A percentile compares a stretch with the other conserved stretches of the same genome.
phyloP scores from a whole-genome alignment of 2,329 filamentous ascomycete genomes.

The Chrysoporthe puriensis region DNA sequence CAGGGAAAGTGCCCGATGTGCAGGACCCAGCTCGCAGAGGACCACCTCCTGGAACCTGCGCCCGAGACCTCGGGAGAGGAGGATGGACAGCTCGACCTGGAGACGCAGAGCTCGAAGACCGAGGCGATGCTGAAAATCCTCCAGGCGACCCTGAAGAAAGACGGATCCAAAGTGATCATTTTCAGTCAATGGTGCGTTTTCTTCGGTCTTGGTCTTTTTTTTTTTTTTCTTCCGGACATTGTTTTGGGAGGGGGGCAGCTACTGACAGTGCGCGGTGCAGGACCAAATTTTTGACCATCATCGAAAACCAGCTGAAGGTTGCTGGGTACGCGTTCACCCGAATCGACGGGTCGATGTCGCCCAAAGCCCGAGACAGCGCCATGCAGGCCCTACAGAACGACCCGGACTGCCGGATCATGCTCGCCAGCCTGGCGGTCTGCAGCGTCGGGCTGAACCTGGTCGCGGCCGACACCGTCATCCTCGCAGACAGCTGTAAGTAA shows the following conservation, averaged over 20 bases:
- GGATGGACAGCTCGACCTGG: conserved; percentile 59
- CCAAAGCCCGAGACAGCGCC: conserved; percentile 70
- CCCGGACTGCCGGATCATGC: conserved; percentile 70
- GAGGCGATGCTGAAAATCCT: conserved; percentile 78
- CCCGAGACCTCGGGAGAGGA: conserved; percentile 55
- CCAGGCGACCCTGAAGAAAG: conserved; percentile 66
- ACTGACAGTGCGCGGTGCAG: conserved; percentile 1
- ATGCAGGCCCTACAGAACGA: conserved; percentile 71
- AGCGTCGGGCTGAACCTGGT: conserved; percentile 86
- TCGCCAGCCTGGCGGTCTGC: conserved; percentile 81
- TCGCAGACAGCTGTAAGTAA: conserved; percentile 72
- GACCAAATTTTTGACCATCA: conserved; percentile 71
- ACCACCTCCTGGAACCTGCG: conserved; percentile 66
- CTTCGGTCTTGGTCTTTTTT: no score
- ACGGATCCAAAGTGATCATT: conserved; percentile 68
- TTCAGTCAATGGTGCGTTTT: conserved; percentile 69
- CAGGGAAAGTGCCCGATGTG: conserved; percentile 88
- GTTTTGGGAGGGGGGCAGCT: background rate
- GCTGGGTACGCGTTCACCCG: conserved; percentile 67
- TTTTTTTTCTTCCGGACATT: no score
- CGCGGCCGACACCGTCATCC: conserved; percentile 81
- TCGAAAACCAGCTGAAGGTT: conserved; percentile 68
- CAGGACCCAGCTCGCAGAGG: conserved; percentile 66
- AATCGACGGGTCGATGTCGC: conserved; percentile 80
- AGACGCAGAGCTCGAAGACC: conserved; percentile 79